A percentile compares a stretch with the other conserved stretches of the same genome.
Conservation (phyloP, 495 filamentous ascomycete species). For the Neurospora intermedia region DNA sequence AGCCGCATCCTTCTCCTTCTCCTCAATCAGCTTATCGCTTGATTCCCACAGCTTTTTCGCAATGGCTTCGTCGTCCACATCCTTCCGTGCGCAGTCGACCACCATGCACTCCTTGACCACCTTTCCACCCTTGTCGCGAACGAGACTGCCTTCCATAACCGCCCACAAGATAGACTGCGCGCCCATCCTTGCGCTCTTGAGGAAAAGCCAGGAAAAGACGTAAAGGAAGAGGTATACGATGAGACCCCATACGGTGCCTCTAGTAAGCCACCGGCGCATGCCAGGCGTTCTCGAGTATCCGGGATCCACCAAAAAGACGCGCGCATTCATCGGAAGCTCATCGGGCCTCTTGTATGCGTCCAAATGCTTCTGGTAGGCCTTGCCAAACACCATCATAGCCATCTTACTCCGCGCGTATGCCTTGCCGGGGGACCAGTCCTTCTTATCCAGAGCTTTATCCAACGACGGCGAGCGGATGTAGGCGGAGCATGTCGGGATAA, state of each 20-base stretch:
- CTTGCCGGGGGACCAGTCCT: constrained; percentile 38
- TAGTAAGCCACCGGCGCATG: constrained; percentile 71
- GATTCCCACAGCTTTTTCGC: constrained; percentile 81
- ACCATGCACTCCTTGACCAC: constrained; percentile 83
- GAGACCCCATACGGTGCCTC: constrained; percentile 76
- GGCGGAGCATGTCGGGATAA: constrained; percentile 75
- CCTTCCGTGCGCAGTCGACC: constrained; percentile 54
- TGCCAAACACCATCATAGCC: constrained; percentile 76
- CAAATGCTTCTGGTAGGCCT: constrained; percentile 81
- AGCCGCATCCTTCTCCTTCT: constrained; percentile 71
- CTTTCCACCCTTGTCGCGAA: constrained; percentile 52
- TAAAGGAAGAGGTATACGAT: constrained; percentile 66
- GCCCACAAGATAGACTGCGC: constrained; percentile 81
- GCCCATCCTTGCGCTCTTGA: constrained; percentile 73
- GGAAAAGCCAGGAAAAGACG: constrained; percentile 71
- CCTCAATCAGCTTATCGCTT: constrained; percentile 76
- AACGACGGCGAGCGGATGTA: constrained; percentile 67
- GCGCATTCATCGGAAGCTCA: constrained; percentile 62
- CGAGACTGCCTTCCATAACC: constrained; percentile 65
- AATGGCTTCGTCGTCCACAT: constrained; percentile 65
- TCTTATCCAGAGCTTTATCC: constrained; percentile 29
- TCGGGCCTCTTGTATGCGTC: constrained; percentile 74
- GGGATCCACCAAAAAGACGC: constrained; percentile 77
- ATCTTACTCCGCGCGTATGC: constrained; percentile 84
- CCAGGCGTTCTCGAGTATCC: constrained; percentile 77